Base-by-base conservation (phyloP, 805 yeast genomes). In the Starmerella cellae region DNA sequence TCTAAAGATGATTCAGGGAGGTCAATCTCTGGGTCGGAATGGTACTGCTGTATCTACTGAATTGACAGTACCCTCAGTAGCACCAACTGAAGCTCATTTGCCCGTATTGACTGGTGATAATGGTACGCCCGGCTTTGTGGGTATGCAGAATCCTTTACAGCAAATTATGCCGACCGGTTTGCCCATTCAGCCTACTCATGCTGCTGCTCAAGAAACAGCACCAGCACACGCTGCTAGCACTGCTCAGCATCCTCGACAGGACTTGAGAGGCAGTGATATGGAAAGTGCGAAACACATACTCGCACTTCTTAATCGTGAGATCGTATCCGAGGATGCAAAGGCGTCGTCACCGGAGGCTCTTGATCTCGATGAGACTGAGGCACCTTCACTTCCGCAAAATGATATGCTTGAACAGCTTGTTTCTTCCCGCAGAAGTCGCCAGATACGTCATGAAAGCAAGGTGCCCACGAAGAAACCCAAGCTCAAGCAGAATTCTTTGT, bases 221-320 rank as follows among this genome's bases (percentile, higher is more conserved):
- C n/a, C n/a, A n/a, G n/a, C n/a, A n/a, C n/a, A n/a, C n/a, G n/a
- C n/a, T n/a, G n/a, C n/a, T n/a, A n/a, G n/a, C n/a, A n/a, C n/a
- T n/a, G n/a, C n/a, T n/a, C n/a, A n/a, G n/a, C n/a, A n/a, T n/a
- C n/a, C n/a, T n/a, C n/a, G n/a, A n/a, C n/a, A n/a, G n/a, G n/a
- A n/a, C n/a, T n/a, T n/a, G n/a, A n/a, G n/a, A n/a, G n/a, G n/a
- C 43, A 33, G 30, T 47, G 28, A 24, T 8, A 24, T 24, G 11
- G 28, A 24, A 13, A 24, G 17, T 18, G 62, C 62, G 3, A 44
- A 50, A 39, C 59, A 57, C 42, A 57, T 60, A 19, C 49, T 60
- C 16, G 54, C 54, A 9, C 47, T 60, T 22, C 51, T 59, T 22
- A 42, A 49, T 20, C 46, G 40, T 16, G 56, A 56, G 39, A 24